phyloP scores from a whole-genome alignment of 768 basidiomycete genomes.

The Termitomyces sp. region DNA sequence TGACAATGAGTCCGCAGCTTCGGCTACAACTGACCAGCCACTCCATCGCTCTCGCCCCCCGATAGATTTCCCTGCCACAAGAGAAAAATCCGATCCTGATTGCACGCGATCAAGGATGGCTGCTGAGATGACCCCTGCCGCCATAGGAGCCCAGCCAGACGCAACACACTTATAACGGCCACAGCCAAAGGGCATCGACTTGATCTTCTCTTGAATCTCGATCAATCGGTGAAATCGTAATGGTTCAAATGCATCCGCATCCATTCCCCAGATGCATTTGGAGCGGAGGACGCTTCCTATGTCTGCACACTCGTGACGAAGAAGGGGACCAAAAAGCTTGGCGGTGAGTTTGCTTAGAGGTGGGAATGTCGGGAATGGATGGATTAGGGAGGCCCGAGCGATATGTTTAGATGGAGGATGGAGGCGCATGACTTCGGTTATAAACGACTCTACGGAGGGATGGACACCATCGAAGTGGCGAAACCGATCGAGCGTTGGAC shows the following conservation, averaged over 20 bases:
- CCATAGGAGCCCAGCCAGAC: constrained; percentile 42
- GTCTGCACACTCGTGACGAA: constrained; percentile 26
- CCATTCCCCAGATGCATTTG: constrained; percentile 28
- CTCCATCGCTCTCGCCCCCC: constrained; percentile 39
- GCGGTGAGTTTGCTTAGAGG: not conserved
- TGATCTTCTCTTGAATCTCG: constrained; percentile 14
- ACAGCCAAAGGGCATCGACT: constrained; percentile 41
- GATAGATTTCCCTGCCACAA: constrained; percentile 23
- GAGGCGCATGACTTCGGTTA: constrained; percentile 41
- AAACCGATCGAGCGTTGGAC: constrained; percentile 26
- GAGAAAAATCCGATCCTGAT: constrained; percentile 19
- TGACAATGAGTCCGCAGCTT: not conserved
- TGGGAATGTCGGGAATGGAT: constrained; percentile 1
- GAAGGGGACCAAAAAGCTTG: not conserved
- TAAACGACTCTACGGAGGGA: constrained; percentile 29
- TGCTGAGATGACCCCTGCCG: constrained; percentile 42
- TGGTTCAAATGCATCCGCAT: constrained; percentile 37
- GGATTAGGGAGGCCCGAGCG: constrained; percentile 17
- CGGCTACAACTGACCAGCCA: constrained; percentile 29
- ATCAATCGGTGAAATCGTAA: constrained; percentile 22
- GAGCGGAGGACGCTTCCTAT: constrained; percentile 28
- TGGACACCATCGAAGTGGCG: constrained; percentile 3
- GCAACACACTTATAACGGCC: constrained; percentile 45
- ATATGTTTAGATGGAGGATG: constrained; percentile 48
- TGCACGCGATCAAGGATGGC: constrained; percentile 30